Conservation (phyloP, 2,329 filamentous ascomycete species). For the Furcasterigmium furcatum region DNA sequence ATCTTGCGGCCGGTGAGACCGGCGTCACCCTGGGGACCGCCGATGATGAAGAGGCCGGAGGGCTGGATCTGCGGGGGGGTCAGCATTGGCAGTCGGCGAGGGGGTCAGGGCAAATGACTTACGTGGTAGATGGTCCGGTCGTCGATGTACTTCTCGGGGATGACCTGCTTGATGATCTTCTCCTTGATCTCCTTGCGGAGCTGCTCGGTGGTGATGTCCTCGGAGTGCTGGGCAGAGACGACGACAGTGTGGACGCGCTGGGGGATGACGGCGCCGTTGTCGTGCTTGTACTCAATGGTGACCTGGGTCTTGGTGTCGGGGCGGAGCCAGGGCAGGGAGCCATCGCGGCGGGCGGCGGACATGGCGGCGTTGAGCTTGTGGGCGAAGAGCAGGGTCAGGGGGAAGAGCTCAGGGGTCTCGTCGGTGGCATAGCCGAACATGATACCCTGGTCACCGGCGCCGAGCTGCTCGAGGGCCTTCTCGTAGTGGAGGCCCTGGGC, state of each 20-base stretch:
- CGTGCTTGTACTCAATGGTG: slow-evolving; percentile 97
- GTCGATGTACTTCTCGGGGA: slow-evolving; percentile 87
- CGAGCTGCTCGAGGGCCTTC: slow-evolving; percentile 93
- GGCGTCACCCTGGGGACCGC: slow-evolving; percentile 97
- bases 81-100: slow-evolving; percentile 8
- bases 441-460: slow-evolving; percentile 99
- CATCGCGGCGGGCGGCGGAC: slow-evolving; percentile 83
- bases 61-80: slow-evolving; percentile 72
- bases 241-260: slow-evolving; percentile 94
- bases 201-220: slow-evolving; percentile 84
- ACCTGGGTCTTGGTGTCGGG: slow-evolving; percentile 99
- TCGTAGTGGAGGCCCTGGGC: slow-evolving; percentile 99
- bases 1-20: slow-evolving; percentile 99
- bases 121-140: slow-evolving; percentile 95
- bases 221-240: slow-evolving; percentile 90
- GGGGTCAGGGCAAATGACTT: slow-evolving; percentile 30
- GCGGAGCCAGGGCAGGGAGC: slow-evolving; percentile 86
- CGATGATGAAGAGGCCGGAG: slow-evolving; percentile 97
- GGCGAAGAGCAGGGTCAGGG: slow-evolving; percentile 87
- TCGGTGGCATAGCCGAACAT: slow-evolving; percentile 99
- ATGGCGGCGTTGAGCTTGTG: slow-evolving; percentile 98
- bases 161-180: slow-evolving; percentile 95
- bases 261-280: slow-evolving; percentile 89
- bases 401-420: slow-evolving; percentile 96
- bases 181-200: slow-evolving; percentile 93